Evolutionary conservation across 768 basidiomycete species (phyloP).

Genomic region (Serendipita indica): DNA sequence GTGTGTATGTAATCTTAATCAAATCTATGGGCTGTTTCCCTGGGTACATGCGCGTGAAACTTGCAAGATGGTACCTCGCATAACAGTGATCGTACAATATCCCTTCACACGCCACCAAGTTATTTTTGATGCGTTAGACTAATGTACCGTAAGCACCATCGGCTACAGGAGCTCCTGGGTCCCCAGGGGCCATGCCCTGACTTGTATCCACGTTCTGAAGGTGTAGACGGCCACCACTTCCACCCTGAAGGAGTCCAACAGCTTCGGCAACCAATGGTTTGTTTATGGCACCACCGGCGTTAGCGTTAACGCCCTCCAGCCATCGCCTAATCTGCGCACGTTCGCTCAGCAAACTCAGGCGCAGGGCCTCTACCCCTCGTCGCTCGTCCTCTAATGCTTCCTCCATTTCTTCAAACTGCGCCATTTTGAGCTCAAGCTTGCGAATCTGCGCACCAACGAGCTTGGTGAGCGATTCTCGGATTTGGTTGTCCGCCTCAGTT

Average conservation of each 20-base stretch:
- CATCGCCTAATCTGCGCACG: constrained; percentile 22
- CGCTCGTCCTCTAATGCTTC: constrained; percentile 84
- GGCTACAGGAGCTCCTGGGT: not conserved
- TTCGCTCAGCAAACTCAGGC: constrained; percentile 68
- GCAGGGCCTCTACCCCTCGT: constrained; percentile 64
- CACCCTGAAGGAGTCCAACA: not conserved
- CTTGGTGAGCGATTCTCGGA: constrained; percentile 61
- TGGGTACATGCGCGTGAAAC: no score
- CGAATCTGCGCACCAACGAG: constrained; percentile 61
- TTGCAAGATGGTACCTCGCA: no score
- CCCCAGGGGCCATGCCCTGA: not conserved
- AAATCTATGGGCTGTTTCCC: no score
- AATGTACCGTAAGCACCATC: not conserved
- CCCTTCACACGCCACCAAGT: no score
- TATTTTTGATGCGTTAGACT: no score
- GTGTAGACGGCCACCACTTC: constrained; percentile 1
- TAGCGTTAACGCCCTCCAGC: not conserved
- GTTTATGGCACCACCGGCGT: not conserved
- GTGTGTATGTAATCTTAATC: no score
- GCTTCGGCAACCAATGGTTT: not conserved
- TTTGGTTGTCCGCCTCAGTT: constrained; percentile 64
- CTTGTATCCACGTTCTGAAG: not conserved
- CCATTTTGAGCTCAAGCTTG: constrained; percentile 90
- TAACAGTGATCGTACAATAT: no score
- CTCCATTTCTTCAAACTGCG: constrained; percentile 89